Evolutionary conservation across 805 yeast genomes (phyloP), one percentile per base, ranked within the genome.

Genomic region (Lachancea waltii): DNA sequence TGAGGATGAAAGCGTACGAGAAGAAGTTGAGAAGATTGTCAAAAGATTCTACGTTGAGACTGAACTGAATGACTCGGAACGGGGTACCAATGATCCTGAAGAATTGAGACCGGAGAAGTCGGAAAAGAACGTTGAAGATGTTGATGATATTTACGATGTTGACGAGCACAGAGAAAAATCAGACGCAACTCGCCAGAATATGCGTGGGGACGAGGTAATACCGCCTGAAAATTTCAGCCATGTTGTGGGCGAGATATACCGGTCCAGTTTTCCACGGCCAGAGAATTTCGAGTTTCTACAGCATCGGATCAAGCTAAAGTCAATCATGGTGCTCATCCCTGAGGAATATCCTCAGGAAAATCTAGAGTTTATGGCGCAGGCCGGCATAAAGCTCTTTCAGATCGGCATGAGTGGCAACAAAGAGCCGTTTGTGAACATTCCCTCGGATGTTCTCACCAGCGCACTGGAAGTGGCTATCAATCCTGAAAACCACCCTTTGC

Each of bases 391-490:
- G 48, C 68, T 89, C 26, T 85, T 79, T 54, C 97, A 87, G 60
- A 79, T 90, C 26, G 96, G 97, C 1, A 75, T 92, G 77, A 79
- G 92, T 30, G 98, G 97, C 6, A 92, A 92, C 58, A 92, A 92
- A 55, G 95, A 87, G 53, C 95, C 95, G 8, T 86, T 87, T 64
- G 95, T 85, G 30, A 81, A 83, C 50, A 78, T 78, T 23, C 73
- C 80, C 6, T 70, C 72, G 3, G 80, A 78, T 24, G 67, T 82
- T 26, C 76, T 92, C 21, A 81, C 89, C 1, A 75, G 77, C 42
- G 96, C 97, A 0, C 66, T 90, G 46, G 79, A 81, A 54, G 81
- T 87, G 23, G 85, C 86, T 10, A 59, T 86, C 11, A 71, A 92
- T 52, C 96, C 97, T 0, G 78, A 58, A 16, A 90, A 92, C 60